Conservation (phyloP, 805 yeast genomes). For the Metschnikowia cerradonensis region DNA sequence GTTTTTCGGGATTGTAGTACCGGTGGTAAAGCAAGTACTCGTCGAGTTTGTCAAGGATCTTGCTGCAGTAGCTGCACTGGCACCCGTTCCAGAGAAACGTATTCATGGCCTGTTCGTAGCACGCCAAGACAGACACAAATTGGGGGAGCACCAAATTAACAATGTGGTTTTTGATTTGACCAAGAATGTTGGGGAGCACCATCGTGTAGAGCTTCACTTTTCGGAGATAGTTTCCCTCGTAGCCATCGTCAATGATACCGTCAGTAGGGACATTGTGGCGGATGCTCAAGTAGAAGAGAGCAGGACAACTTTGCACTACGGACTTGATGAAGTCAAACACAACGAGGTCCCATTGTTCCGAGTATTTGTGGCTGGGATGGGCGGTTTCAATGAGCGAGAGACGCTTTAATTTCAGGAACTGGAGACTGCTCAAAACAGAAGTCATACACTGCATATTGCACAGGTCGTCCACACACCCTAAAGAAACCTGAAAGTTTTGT, state of each 20-base stretch:
- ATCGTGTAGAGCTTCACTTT: slow-evolving; percentile 49
- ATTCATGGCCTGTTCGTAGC: slow-evolving; percentile 69
- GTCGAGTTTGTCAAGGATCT: slow-evolving; percentile 50
- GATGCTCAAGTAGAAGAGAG: slow-evolving; percentile 40
- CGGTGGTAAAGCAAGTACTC: slow-evolving; percentile 61
- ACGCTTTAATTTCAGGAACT: slow-evolving; percentile 29
- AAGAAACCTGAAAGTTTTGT: slow-evolving; percentile 36
- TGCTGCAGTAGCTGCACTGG: slow-evolving; percentile 54
- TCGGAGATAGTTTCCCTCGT: slow-evolving; percentile 69
- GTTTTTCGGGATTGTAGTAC: slow-evolving; percentile 45
- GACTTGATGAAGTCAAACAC: slow-evolving; percentile 32
- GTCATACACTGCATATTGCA: slow-evolving; percentile 40
- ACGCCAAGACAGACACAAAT: slow-evolving; percentile 53
- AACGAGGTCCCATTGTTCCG: slow-evolving; percentile 51
- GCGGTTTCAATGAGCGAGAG: slow-evolving; percentile 34
- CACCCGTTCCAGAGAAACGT: slow-evolving; percentile 79
- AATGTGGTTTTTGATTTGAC: slow-evolving; percentile 24
- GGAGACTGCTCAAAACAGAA: slow-evolving; percentile 32
- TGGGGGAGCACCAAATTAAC: slow-evolving; percentile 54
- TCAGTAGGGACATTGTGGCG: slow-evolving; percentile 56
- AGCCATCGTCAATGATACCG: slow-evolving; percentile 49
- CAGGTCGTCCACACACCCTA: slow-evolving; percentile 52
- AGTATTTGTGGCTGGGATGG: slow-evolving; percentile 30
- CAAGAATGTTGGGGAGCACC: slow-evolving; percentile 41
- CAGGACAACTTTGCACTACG: slow-evolving; percentile 21